Conservation (phyloP, 306 rosid species). For the Casuarina equisetifolia region DNA sequence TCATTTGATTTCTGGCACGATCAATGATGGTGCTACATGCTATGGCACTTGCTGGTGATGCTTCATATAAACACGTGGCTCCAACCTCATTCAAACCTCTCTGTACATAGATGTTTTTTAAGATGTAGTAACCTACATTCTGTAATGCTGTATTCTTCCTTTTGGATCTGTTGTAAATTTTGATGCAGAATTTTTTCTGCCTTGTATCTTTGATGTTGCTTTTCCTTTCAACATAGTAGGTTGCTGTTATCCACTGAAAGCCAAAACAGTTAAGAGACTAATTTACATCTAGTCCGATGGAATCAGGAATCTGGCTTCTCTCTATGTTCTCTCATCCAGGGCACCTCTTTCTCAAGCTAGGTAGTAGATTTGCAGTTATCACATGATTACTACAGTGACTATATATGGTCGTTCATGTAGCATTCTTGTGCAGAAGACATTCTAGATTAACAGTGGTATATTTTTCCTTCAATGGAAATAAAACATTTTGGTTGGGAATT, state of each 20-base stretch:
- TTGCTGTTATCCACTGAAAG: not conserved
- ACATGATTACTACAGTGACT: not conserved
- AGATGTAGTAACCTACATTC: not conserved
- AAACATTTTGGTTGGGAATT: not conserved
- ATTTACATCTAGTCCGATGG: not conserved
- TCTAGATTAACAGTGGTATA: not conserved
- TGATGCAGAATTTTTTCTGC: not conserved
- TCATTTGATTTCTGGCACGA: not conserved
- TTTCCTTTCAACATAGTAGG: not conserved
- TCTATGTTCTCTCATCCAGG: not conserved
- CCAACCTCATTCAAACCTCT: not conserved
- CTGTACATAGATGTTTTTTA: not conserved
- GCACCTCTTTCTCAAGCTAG: not conserved
- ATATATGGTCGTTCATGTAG: not conserved
- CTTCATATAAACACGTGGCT: not conserved
- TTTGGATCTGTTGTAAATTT: not conserved
- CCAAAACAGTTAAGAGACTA: not conserved
- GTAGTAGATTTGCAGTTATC: conserved; percentile 7
- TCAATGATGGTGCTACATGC: not conserved
- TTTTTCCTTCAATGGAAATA: not conserved
- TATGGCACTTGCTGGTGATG: not conserved
- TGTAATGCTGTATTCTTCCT: not conserved
- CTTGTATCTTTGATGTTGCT: not conserved
- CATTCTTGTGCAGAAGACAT: not conserved
- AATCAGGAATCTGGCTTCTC: not conserved